These are phyloP conservation scores for Umbilicus rupestris DNA, from an alignment of 164 flowering plant genomes.

Conservation along the genomic window DNA sequence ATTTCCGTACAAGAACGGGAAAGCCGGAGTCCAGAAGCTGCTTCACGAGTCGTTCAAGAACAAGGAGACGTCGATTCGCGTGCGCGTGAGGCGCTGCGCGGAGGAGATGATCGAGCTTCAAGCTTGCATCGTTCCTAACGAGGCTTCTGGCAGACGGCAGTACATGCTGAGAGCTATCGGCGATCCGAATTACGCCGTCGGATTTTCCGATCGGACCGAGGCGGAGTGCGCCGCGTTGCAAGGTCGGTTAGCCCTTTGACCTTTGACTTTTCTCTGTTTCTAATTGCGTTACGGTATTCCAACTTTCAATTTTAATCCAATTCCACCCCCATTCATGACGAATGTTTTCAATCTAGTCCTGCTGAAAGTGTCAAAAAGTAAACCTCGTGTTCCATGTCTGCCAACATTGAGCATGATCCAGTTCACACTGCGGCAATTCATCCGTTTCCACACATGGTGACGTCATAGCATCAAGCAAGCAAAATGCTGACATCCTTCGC, in stretches of 20 bases:
- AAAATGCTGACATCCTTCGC: not conserved
- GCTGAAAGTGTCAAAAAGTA: not conserved
- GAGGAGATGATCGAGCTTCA: slow-evolving; percentile 63
- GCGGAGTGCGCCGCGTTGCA: slow-evolving; percentile 61
- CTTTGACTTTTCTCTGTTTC: not conserved
- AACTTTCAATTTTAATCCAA: not conserved
- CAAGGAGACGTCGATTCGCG: slow-evolving; percentile 61
- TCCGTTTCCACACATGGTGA: not conserved
- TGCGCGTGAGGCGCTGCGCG: slow-evolving; percentile 61
- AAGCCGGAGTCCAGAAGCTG: slow-evolving; percentile 62
- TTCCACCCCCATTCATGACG: not conserved
- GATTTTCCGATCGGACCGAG: slow-evolving; percentile 76
- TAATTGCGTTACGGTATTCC: not conserved
- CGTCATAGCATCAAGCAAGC: not conserved
- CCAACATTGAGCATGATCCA: not conserved
- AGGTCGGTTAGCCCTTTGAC: slow-evolving; percentile 31
- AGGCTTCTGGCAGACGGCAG: slow-evolving; percentile 45
- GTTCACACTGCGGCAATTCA: too few species aligned
- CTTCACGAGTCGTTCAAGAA: slow-evolving; percentile 53
- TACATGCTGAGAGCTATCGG: slow-evolving; percentile 63
- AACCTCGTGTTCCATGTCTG: not conserved
- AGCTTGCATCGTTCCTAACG: slow-evolving; percentile 83
- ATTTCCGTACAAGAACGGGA: slow-evolving; percentile 69
- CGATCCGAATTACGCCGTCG: slow-evolving; percentile 85
- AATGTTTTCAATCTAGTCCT: not conserved